Base-by-base conservation (phyloP, 2,329 filamentous ascomycete species). In the Epichloe sylvatica region DNA sequence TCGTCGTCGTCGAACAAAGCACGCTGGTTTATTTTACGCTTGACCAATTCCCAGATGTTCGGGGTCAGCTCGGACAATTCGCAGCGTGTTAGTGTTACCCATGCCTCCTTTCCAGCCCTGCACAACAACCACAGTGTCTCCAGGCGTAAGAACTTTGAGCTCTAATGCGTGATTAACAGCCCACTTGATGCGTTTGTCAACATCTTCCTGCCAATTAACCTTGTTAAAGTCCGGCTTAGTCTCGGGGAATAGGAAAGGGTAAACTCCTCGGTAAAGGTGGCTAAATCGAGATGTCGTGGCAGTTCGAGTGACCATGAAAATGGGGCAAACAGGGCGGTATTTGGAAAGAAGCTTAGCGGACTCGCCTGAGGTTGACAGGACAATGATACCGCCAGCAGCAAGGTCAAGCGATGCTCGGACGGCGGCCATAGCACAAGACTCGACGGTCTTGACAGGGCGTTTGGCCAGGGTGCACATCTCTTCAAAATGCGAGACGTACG, bases 241-340 rank as follows among this genome's bases (percentile, higher is more conserved):
- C 75, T 95, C 86, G 49, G 84, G 80, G 78, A 96, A 97, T 63
- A 85, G 77, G 84, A 98, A 98, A 52, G 92, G 92, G 67, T 96
- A 98, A 54, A 98, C 91, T 61, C 92, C 92, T 65, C 92, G 91
- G 75, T 96, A 97, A 67, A 98, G 72, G 70, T 98, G 92, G 58
- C 82, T 85, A 70, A 92, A 97, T 71, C 92, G 80, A 53, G 89
- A 85, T 47, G 92, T 87, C 57, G 78, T 81, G 45, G 81, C 72
- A 67, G 85, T 95, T 62, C 92, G 84, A 56, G 91, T 95, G 56
- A 98, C 86, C 91, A 97, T 97, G 77, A 98, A 91, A 73, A 98
- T 96, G 60, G 92, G 92, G 80, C 91, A 97, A 56, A 97, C 90
- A 47, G 92, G 92, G 64, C 92, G 86, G 76, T 96, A 98, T 77